These are phyloP conservation scores for Phaeosphaeriaceae sp. DNA, from an alignment of 2,329 filamentous ascomycete species.

Conservation along the genomic window DNA sequence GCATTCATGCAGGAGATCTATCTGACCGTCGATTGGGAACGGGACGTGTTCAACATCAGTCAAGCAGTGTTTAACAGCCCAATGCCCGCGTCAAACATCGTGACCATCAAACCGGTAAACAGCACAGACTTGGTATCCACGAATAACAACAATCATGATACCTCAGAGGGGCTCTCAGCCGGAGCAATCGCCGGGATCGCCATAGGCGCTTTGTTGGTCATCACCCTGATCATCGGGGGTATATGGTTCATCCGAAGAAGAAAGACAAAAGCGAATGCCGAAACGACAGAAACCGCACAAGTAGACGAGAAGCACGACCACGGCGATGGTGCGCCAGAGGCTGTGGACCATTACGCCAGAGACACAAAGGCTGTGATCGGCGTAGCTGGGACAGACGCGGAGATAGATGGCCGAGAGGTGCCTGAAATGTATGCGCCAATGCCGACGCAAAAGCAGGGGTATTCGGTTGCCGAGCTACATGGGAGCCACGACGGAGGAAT, in stretches of 20 bases:
- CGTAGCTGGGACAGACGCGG: neutral
- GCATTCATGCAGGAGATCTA: conserved; percentile 72
- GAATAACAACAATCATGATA: neutral
- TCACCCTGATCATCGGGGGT: neutral
- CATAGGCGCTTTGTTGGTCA: neutral
- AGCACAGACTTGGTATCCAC: neutral
- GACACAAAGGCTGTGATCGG: neutral
- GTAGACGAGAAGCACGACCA: neutral
- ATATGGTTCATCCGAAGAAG: conserved; percentile 3
- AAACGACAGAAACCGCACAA: neutral
- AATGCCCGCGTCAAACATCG: conserved; percentile 21
- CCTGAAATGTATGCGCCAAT: conserved; percentile 8
- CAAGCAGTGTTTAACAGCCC: conserved; percentile 36
- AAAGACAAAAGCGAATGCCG: neutral
- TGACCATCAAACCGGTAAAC: conserved; percentile 27
- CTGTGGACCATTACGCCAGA: neutral
- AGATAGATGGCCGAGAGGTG: conserved; percentile 3
- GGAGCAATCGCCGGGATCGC: conserved; percentile 9
- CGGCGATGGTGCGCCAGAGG: neutral
- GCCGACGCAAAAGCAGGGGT: neutral
- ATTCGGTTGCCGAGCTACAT: neutral
- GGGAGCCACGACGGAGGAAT: neutral
- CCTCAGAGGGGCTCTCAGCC: neutral
- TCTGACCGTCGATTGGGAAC: conserved; percentile 54
- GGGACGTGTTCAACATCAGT: conserved; percentile 53